Conservation (phyloP, 208 protist genomes). For the Trypanosoma rangeli region DNA sequence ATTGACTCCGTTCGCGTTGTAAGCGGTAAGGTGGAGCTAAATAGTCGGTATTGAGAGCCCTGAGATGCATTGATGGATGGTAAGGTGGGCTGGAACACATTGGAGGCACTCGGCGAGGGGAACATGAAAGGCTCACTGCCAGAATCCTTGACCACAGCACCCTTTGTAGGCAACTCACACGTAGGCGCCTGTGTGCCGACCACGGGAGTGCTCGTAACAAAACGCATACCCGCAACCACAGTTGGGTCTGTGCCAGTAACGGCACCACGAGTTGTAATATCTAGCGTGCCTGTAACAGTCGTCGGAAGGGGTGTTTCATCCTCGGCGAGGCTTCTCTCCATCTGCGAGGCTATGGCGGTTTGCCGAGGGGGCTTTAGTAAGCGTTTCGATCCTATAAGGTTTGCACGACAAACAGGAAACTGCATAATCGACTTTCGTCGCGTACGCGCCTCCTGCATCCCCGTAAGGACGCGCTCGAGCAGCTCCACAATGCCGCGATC, state of each 20-base stretch:
- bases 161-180: too few species aligned
- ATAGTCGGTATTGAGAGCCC: background rate
- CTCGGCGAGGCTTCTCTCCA: background rate
- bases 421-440: background rate
- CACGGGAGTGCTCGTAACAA: too few species aligned
- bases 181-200: too few species aligned
- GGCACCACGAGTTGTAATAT: background rate
- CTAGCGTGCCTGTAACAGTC: background rate
- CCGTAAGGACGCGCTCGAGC: slow-evolving; percentile 17
- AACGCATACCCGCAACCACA: too few species aligned
- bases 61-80: background rate
- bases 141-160: too few species aligned
- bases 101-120: too few species aligned
- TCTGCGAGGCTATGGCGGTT: too few species aligned
- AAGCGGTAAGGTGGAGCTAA: background rate
- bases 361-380: background rate
- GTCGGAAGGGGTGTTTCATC: background rate
- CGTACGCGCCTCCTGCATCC: background rate
- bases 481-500: slow-evolving; percentile 14
- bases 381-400: background rate
- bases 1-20: background rate
- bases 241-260: background rate
- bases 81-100: background rate
- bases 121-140: too few species aligned
- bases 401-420: background rate